A percentile compares a stretch with the other conserved stretches of the same genome.
These are phyloP conservation scores for Acacia crassicarpa DNA, from an alignment of 306 rosid genomes.

Conservation along the genomic window DNA sequence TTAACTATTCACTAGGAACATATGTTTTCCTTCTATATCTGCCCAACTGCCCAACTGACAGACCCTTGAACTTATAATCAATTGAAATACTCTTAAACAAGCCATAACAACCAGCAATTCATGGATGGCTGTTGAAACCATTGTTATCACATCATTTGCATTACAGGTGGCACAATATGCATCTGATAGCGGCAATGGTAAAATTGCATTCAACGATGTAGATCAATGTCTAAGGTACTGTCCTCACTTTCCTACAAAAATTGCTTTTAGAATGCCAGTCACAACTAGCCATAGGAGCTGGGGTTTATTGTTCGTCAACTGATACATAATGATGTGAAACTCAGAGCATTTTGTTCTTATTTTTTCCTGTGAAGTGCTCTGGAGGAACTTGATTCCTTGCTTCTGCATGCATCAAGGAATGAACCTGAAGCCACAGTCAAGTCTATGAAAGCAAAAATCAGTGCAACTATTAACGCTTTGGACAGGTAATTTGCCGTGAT, in stretches of 20 bases:
- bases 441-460: constrained; percentile 71
- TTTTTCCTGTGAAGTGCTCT: constrained; percentile 57
- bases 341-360: constrained; percentile 8
- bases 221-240: constrained; percentile 86
- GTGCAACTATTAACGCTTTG: constrained; percentile 54
- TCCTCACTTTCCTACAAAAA: neutral
- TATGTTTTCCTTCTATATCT: neutral
- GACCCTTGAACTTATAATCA: neutral
- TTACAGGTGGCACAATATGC: constrained; percentile 87
- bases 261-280: neutral
- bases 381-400: constrained; percentile 84
- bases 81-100: neutral
- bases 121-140: neutral
- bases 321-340: constrained; percentile 20
- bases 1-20: neutral
- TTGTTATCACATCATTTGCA: constrained; percentile 3
- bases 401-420: constrained; percentile 83
- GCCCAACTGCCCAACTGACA: neutral
- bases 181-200: constrained; percentile 74
- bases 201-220: constrained; percentile 57
- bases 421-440: constrained; percentile 71
- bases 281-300: neutral
- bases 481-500: constrained; percentile 55
- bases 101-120: neutral
- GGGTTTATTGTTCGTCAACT: neutral